Conservation (phyloP, 2,329 filamentous ascomycete genomes). For the Nemania bipapillata region DNA sequence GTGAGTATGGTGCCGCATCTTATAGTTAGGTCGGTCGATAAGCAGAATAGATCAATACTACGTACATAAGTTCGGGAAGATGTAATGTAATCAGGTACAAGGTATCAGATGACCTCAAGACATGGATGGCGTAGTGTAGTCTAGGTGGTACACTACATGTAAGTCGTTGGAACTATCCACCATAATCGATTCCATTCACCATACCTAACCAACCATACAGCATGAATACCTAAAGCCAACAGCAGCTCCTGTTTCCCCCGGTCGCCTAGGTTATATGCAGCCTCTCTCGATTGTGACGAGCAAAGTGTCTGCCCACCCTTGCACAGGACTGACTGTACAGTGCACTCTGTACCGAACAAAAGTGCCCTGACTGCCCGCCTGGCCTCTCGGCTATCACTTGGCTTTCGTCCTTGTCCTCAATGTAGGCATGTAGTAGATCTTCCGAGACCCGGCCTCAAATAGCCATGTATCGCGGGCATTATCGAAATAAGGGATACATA, state of each 20-base stretch:
- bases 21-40: no score
- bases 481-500: slow-evolving; percentile 18
- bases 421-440: slow-evolving; percentile 3
- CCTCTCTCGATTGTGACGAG: background rate
- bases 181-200: background rate
- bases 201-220: background rate
- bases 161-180: background rate
- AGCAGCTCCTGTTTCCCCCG: background rate
- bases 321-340: background rate
- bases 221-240: background rate
- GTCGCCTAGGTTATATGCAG: background rate
- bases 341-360: background rate
- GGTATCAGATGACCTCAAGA: slow-evolving; percentile 21
- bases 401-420: background rate
- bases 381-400: background rate
- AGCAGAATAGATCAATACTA: background rate
- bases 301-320: background rate
- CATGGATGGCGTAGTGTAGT: slow-evolving; percentile 13
- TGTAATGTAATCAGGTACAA: background rate
- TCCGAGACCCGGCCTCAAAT: slow-evolving; percentile 24
- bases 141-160: background rate
- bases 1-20: no score
- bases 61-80: background rate
- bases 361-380: background rate
- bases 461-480: slow-evolving; percentile 10